These are phyloP conservation scores for Spirogloea muscicola DNA, from an alignment of 139 green algal genomes.

Conservation along the genomic window DNA sequence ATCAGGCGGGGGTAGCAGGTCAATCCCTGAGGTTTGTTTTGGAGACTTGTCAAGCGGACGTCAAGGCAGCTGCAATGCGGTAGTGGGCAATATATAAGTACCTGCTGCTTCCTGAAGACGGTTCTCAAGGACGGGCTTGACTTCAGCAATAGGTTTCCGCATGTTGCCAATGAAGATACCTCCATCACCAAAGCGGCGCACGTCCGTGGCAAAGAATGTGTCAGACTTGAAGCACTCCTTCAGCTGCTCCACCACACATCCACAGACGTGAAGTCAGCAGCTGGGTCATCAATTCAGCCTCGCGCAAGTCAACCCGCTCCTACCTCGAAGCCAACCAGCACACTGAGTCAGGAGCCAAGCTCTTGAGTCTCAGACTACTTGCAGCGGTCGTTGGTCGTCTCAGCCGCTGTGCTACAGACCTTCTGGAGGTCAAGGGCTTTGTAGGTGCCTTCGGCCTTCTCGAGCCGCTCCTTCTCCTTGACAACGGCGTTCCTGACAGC, in stretches of 20 bases:
- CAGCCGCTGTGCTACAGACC: too few species aligned
- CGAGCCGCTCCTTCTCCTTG: constrained; percentile 7
- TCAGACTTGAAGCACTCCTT: constrained; percentile 33
- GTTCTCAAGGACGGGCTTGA: constrained; percentile 4
- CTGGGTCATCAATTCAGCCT: too few species aligned
- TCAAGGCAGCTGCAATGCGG: too few species aligned
- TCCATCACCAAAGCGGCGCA: constrained; percentile 12
- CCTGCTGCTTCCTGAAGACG: constrained; percentile 17
- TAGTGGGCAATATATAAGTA: not conserved
- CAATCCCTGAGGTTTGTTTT: too few species aligned
- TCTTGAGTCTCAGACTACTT: too few species aligned
- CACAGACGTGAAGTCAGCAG: too few species aligned
- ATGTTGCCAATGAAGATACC: constrained; percentile 35
- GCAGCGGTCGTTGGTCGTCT: too few species aligned
- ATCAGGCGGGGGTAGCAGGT: too few species aligned
- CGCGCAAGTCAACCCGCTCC: too few species aligned
- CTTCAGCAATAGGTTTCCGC: constrained; percentile 12
- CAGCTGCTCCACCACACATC: constrained; percentile 3
- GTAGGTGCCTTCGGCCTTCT: constrained; percentile 2
- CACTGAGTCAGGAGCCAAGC: too few species aligned
- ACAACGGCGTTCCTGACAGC: constrained; percentile 15
- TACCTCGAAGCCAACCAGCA: too few species aligned
- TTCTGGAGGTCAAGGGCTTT: constrained; percentile 9
- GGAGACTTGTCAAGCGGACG: too few species aligned
- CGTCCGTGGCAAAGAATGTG: constrained; percentile 32